These are phyloP conservation scores for Pythium angustatum DNA, from an alignment of 352 stramenopile species.

Conservation along the genomic window DNA sequence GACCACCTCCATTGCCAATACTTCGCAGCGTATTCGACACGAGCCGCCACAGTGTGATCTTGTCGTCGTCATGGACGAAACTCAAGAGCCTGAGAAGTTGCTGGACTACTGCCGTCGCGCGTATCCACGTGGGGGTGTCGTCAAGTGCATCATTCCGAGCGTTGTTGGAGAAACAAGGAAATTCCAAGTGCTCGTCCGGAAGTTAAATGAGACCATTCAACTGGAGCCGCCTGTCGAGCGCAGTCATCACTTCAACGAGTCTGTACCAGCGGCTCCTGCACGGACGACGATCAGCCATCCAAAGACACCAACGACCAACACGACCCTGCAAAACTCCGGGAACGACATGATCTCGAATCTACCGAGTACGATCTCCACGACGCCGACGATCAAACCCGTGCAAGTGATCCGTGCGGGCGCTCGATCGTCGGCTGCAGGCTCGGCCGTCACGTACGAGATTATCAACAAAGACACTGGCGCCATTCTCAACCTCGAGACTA, in stretches of 20 bases:
- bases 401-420: neutral
- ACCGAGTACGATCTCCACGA: neutral
- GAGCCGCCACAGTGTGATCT: slow-evolving; percentile 59
- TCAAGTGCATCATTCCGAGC: slow-evolving; percentile 74
- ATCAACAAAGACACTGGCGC: slow-evolving; percentile 68
- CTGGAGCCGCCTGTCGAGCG: slow-evolving; percentile 31
- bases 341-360: neutral
- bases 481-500: slow-evolving; percentile 65
- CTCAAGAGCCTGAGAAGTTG: slow-evolving; percentile 73
- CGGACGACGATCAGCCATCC: neutral
- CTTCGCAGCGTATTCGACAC: slow-evolving; percentile 44
- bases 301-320: neutral
- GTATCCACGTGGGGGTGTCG: slow-evolving; percentile 36
- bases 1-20: slow-evolving; percentile 71
- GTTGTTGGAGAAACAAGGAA: slow-evolving; percentile 45
- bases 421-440: neutral
- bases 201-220: slow-evolving; percentile 59
- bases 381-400: neutral
- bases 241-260: neutral
- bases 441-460: slow-evolving; percentile 39
- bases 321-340: neutral
- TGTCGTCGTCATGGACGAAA: slow-evolving; percentile 77
- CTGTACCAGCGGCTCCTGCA: neutral
- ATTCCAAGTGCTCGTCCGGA: slow-evolving; percentile 56
- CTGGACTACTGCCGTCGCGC: slow-evolving; percentile 64